Percentiles rank a stretch among this genome's conserved stretches.
These are phyloP conservation scores for Vigna unguiculata DNA, from an alignment of 306 rosid species.

Conservation along the genomic window DNA sequence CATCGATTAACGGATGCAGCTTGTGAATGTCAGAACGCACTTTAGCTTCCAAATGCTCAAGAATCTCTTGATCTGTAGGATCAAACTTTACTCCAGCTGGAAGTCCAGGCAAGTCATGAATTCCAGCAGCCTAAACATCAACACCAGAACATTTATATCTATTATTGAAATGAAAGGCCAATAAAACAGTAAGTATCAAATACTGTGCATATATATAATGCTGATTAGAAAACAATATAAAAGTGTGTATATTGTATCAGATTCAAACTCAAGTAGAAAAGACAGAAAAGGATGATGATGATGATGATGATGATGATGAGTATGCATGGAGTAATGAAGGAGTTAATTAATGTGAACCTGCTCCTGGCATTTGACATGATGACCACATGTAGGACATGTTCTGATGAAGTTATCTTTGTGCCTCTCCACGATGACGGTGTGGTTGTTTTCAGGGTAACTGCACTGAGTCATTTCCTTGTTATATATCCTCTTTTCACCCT, in stretches of 20 bases:
- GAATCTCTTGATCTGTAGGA: constrained; percentile 84
- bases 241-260: no score
- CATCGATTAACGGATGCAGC: constrained; percentile 77
- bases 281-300: background rate
- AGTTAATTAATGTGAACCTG: constrained; percentile 57
- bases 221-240: background rate
- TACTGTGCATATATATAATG: no score
- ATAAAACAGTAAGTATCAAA: background rate
- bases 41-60: constrained; percentile 80
- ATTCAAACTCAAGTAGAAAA: constrained; percentile 17
- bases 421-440: constrained; percentile 51
- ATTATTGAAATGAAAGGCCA: background rate
- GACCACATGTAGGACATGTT: constrained; percentile 84
- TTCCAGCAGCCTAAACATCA: constrained; percentile 54
- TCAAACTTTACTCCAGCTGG: constrained; percentile 92
- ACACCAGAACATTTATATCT: constrained; percentile 16
- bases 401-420: constrained; percentile 55
- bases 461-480: constrained; percentile 70
- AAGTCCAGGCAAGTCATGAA: constrained; percentile 75
- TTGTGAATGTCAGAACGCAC: constrained; percentile 64
- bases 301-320: constrained; percentile 19
- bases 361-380: constrained; percentile 68
- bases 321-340: background rate
- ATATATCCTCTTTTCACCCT: constrained; percentile 41
- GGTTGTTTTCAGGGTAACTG: constrained; percentile 56